Evolutionary conservation across 2,329 filamentous ascomycete genomes (phyloP).

Genomic region (Colletotrichum incanum): DNA sequence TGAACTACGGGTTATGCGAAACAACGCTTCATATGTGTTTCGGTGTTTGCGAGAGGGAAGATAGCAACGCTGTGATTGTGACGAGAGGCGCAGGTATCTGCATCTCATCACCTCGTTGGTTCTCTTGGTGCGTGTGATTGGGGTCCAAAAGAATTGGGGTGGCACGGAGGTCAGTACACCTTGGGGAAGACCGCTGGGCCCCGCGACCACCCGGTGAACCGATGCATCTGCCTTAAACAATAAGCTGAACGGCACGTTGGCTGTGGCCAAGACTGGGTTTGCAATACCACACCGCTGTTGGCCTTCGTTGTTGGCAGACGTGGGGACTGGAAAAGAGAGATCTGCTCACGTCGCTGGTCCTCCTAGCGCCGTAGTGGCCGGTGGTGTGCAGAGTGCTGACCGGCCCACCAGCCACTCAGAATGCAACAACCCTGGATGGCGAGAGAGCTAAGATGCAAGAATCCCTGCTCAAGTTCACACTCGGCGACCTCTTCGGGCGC

Average conservation of each 20-base stretch:
- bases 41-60: conserved; percentile 29
- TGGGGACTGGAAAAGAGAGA: background rate
- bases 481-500: conserved; percentile 18
- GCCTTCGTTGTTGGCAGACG: too few species aligned
- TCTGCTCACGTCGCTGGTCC: background rate
- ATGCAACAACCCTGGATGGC: background rate
- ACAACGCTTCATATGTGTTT: conserved; percentile 40
- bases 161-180: conserved; percentile 20
- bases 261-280: too few species aligned
- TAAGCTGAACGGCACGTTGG: too few species aligned
- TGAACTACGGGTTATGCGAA: conserved; percentile 19
- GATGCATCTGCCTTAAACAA: too few species aligned
- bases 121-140: conserved; percentile 5
- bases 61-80: conserved; percentile 29
- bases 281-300: too few species aligned
- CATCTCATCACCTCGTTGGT: too few species aligned
- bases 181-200: too few species aligned
- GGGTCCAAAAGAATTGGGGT: conserved; percentile 17
- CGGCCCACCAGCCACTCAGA: conserved; percentile 43
- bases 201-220: too few species aligned
- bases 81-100: conserved; percentile 31
- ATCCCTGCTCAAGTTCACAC: conserved; percentile 46
- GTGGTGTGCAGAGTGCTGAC: conserved; percentile 26
- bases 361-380: conserved; percentile 3
- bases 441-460: conserved; percentile 44